These are phyloP conservation scores for Cladosporium oxysporum DNA, from an alignment of 2,329 filamentous ascomycete genomes.

Conservation along the genomic window DNA sequence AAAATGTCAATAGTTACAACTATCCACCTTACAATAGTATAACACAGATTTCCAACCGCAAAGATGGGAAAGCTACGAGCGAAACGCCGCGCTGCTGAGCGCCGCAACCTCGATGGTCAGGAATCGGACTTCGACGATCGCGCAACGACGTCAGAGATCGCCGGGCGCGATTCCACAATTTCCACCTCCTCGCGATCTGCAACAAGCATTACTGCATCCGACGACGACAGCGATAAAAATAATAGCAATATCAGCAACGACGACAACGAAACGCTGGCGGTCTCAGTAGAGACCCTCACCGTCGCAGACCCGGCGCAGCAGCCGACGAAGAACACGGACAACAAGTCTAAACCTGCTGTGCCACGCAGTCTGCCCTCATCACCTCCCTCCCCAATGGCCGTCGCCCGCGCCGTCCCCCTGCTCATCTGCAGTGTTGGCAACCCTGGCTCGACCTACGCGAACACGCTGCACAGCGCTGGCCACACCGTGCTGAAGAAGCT, in stretches of 20 bases:
- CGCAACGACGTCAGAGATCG: constrained; percentile 7
- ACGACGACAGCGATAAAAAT: neutral
- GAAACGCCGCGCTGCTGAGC: constrained; percentile 1
- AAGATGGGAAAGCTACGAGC: neutral
- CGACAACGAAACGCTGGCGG: neutral
- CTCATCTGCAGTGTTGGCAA: constrained; percentile 89
- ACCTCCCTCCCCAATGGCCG: constrained; percentile 28
- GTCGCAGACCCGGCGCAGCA: constrained; percentile 10
- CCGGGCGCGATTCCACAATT: neutral
- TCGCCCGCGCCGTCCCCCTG: constrained; percentile 50
- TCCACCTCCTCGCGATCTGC: neutral
- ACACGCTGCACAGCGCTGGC: constrained; percentile 84
- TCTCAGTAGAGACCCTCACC: neutral
- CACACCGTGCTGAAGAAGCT: constrained; percentile 72
- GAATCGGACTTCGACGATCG: neutral
- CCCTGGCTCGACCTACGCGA: constrained; percentile 66
- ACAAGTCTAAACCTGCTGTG: neutral
- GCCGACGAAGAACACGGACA: neutral
- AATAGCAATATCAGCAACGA: neutral
- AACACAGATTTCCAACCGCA: neutral
- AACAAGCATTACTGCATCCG: neutral
- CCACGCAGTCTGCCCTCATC: constrained; percentile 19
- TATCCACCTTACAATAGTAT: neutral
- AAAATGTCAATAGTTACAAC: neutral
- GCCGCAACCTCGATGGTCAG: constrained; percentile 5